Conservation (phyloP, 257 asterid species). For the Salvia hispanica region DNA sequence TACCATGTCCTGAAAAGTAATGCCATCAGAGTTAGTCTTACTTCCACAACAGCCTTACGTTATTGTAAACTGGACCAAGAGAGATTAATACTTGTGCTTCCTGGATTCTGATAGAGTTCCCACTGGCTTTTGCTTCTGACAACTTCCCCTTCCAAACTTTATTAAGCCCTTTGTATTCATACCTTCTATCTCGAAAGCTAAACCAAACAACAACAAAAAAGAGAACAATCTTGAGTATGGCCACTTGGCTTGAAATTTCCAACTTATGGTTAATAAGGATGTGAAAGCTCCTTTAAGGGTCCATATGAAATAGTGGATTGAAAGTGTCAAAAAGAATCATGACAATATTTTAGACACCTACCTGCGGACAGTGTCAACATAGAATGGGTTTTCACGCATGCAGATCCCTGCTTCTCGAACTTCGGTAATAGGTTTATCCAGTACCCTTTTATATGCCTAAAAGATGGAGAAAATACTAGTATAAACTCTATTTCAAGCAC, state of each 20-base stretch:
- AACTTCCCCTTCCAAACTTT: slow-evolving; percentile 97
- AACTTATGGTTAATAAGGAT: slow-evolving; percentile 16
- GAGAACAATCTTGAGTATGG: slow-evolving; percentile 23
- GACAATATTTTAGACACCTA: slow-evolving; percentile 33
- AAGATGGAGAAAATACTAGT: slow-evolving; percentile 29
- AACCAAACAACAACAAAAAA: slow-evolving; percentile 22
- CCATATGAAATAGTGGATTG: slow-evolving; percentile 11
- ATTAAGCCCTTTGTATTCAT: slow-evolving; percentile 94
- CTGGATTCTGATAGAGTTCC: slow-evolving; percentile 88
- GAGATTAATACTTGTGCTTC: slow-evolving; percentile 81
- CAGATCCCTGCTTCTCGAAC: slow-evolving; percentile 98
- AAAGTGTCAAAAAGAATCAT: slow-evolving; percentile 14
- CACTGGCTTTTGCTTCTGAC: slow-evolving; percentile 91
- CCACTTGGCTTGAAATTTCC: slow-evolving; percentile 19
- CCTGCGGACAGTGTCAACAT: slow-evolving; percentile 99
- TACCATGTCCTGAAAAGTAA: slow-evolving; percentile 81
- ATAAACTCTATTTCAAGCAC: slow-evolving; percentile 28
- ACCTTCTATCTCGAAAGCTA: slow-evolving; percentile 98
- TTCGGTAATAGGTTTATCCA: slow-evolving; percentile 87
- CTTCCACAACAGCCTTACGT: slow-evolving; percentile 21
- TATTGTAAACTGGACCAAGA: slow-evolving; percentile 28
- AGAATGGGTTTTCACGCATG: slow-evolving; percentile 98
- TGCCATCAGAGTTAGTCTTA: slow-evolving; percentile 27
- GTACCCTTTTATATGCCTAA: slow-evolving; percentile 95
- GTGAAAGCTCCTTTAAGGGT: slow-evolving; percentile 21